Percentiles rank a stretch among this genome's conserved stretches.
Evolutionary conservation across 2,329 filamentous ascomycete genomes (phyloP).

Genomic region (Phyllosticta citrichinensis): DNA sequence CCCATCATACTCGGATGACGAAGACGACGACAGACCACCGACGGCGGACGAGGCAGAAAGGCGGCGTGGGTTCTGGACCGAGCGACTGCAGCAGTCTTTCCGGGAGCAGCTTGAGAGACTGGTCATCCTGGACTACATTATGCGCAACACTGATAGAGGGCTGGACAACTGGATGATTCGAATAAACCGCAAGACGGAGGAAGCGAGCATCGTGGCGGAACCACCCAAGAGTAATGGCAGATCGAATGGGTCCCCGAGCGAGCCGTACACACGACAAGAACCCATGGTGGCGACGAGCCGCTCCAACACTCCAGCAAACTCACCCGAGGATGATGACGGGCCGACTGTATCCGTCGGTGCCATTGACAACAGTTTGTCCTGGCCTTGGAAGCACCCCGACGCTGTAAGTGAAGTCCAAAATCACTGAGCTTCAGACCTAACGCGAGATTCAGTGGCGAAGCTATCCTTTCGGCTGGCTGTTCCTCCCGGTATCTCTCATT

Average conservation of each 20-base stretch:
- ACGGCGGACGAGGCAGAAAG: conserved; percentile 26
- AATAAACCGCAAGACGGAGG: conserved; percentile 74
- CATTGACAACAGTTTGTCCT: conserved; percentile 95
- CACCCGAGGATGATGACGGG: conserved; percentile 24
- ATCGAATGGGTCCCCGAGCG: conserved; percentile 29
- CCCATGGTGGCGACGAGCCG: conserved; percentile 68
- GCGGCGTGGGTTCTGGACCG: conserved; percentile 70
- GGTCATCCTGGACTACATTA: conserved; percentile 96
- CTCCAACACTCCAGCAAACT: conserved; percentile 45
- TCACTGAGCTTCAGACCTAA: conserved; percentile 15
- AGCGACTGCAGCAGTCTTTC: conserved; percentile 79
- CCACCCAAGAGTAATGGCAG: conserved; percentile 56
- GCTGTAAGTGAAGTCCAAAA: conserved; percentile 50
- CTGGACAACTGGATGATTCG: conserved; percentile 99
- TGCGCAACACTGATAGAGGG: conserved; percentile 95
- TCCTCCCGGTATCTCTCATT: conserved; percentile 90
- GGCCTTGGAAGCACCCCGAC: conserved; percentile 98
- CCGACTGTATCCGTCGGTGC: conserved; percentile 71
- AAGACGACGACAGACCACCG: conserved; percentile 42
- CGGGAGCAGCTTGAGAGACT: conserved; percentile 93
- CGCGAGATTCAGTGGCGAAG: conserved; percentile 50
- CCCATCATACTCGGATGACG: conserved; percentile 50
- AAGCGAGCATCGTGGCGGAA: conserved; percentile 78
- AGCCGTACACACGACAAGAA: conserved; percentile 66
- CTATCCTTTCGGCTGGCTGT: conserved; percentile 98